These are phyloP conservation scores for Rugonectria rugulosa DNA, from an alignment of 2,329 filamentous ascomycete species.

Conservation along the genomic window DNA sequence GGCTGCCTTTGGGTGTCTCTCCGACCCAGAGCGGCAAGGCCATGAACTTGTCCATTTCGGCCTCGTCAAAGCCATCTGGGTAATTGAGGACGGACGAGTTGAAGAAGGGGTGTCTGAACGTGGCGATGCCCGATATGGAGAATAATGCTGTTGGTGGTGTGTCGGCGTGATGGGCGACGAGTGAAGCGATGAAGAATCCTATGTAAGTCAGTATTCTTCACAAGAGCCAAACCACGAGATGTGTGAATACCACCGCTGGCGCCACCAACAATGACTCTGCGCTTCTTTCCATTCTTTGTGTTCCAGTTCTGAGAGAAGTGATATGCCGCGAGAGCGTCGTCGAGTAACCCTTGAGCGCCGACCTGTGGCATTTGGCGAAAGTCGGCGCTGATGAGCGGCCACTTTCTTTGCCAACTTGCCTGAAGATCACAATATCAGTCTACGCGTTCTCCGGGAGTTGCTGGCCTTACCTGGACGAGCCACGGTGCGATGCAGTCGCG, in stretches of 20 bases:
- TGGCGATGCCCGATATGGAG: conserved; percentile 46
- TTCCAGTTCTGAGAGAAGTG: conserved; percentile 39
- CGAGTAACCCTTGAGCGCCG: conserved; percentile 35
- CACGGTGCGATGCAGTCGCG: conserved; percentile 45
- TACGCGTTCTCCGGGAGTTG: no score
- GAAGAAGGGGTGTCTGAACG: conserved; percentile 47
- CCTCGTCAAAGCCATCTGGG: conserved; percentile 36
- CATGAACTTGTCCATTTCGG: conserved; percentile 35
- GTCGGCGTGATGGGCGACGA: conserved; percentile 40
- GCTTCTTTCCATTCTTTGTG: conserved; percentile 9
- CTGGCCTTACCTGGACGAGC: conserved; percentile 43
- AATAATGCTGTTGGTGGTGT: conserved; percentile 44
- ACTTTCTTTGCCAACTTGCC: conserved; percentile 42
- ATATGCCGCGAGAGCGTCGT: conserved; percentile 44
- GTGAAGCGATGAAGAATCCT: conserved; percentile 44
- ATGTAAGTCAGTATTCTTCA: not conserved
- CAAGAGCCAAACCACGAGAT: not conserved
- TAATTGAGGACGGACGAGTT: conserved; percentile 42
- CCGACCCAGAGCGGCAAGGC: conserved; percentile 36
- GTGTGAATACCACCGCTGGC: conserved; percentile 42
- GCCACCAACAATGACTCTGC: conserved; percentile 43
- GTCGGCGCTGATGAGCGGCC: conserved; percentile 45
- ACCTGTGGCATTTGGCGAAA: conserved; percentile 47
- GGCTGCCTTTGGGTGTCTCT: conserved; percentile 17
- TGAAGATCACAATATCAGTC: conserved; percentile 18